Evolutionary conservation across 768 basidiomycete species (phyloP).

Genomic region (Steccherinum ochraceum): DNA sequence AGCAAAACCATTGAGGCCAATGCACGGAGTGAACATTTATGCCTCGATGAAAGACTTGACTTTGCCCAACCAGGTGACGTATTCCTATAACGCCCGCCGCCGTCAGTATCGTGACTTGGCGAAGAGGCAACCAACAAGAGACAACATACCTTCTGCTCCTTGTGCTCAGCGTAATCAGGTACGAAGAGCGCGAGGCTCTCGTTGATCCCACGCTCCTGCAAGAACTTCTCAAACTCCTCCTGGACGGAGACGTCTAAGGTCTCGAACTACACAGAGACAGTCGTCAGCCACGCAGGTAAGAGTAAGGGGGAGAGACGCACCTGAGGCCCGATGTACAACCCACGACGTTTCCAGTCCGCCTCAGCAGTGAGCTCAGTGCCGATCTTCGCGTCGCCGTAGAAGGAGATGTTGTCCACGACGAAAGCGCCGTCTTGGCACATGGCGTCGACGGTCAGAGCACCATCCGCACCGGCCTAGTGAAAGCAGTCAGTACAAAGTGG

Average conservation of each 20-base stretch:
- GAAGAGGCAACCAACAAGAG: not conserved
- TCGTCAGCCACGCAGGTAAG: not conserved
- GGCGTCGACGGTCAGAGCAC: conserved; percentile 75
- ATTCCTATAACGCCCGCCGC: conserved; percentile 71
- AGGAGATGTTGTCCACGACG: conserved; percentile 85
- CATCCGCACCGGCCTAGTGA: conserved; percentile 42
- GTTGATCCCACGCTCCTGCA: conserved; percentile 87
- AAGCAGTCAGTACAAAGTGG: not conserved
- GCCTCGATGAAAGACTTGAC: conserved; percentile 78
- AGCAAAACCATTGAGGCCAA: no score
- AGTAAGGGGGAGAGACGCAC: conserved; percentile 29
- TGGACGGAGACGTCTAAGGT: conserved; percentile 84
- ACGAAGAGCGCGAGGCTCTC: conserved; percentile 80
- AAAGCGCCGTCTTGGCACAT: conserved; percentile 75
- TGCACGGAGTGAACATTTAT: no score
- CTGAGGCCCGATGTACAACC: conserved; percentile 88
- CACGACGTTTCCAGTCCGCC: conserved; percentile 90
- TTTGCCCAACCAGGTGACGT: conserved; percentile 80
- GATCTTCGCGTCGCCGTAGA: conserved; percentile 65
- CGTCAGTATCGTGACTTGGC: conserved; percentile 5
- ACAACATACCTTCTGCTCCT: conserved; percentile 82
- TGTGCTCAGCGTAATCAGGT: conserved; percentile 80
- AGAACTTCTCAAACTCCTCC: conserved; percentile 85
- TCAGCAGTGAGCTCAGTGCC: conserved; percentile 80
- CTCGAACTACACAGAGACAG: conserved; percentile 61